These are phyloP conservation scores for Protomyces arabidopsidicola DNA, from an alignment of 1,139 yeast genomes.

Conservation along the genomic window DNA sequence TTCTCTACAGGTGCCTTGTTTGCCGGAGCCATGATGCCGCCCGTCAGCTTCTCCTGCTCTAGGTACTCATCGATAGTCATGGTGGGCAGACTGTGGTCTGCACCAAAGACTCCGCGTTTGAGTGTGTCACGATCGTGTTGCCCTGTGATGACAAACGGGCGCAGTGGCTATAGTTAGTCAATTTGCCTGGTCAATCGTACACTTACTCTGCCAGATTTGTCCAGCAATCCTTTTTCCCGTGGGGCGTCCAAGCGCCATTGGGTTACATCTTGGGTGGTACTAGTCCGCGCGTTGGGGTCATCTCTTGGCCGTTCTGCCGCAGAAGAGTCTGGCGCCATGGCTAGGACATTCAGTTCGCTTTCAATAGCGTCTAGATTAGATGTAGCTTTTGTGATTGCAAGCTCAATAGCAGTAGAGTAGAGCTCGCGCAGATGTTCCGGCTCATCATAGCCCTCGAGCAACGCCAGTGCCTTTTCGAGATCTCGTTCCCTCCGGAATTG, in stretches of 20 bases:
- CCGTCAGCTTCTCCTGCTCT: conserved; percentile 77
- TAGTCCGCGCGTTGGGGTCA: background rate
- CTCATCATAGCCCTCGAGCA: conserved; percentile 40
- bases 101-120: conserved; percentile 68
- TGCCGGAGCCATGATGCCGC: conserved; percentile 56
- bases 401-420: conserved; percentile 52
- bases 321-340: conserved; percentile 41
- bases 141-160: conserved; percentile 73
- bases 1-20: background rate
- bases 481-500: conserved; percentile 59
- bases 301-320: conserved; percentile 35
- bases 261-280: conserved; percentile 33
- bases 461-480: conserved; percentile 46
- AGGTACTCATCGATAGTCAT: conserved; percentile 91
- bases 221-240: background rate
- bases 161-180: conserved; percentile 43
- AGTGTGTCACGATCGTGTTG: conserved; percentile 50
- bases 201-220: background rate
- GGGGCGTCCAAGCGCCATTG: conserved; percentile 32
- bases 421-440: conserved; percentile 58
- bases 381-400: conserved; percentile 53
- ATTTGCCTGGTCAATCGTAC: too few species aligned
- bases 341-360: conserved; percentile 56
- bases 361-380: conserved; percentile 50
- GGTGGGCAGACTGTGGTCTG: conserved; percentile 89